Conservation (phyloP, 2,329 filamentous ascomycete genomes). For the Coleophoma eucalyptorum region DNA sequence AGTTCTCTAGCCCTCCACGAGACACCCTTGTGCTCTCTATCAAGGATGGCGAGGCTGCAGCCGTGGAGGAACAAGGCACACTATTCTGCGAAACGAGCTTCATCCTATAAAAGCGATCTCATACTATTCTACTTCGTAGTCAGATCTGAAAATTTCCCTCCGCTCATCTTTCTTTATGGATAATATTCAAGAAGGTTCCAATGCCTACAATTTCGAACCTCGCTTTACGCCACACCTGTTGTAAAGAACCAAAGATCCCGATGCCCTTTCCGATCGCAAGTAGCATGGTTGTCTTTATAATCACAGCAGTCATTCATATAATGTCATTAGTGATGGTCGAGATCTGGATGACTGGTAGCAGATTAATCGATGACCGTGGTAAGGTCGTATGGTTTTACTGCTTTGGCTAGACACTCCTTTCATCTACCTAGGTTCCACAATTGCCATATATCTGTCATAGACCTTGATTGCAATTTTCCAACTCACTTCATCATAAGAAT, state of each 20-base stretch:
- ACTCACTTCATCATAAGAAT: too few relatives aligned
- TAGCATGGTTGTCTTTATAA: not conserved
- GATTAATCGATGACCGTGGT: not conserved
- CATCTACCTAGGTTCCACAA: not conserved
- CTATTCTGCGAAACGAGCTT: constrained; percentile 1
- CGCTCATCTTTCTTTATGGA: not conserved
- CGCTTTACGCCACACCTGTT: not conserved
- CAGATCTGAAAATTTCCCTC: not conserved
- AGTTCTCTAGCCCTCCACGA: not conserved
- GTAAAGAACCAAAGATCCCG: not conserved
- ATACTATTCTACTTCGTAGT: not conserved
- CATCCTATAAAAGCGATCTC: not conserved
- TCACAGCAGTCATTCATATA: not conserved
- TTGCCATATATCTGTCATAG: not conserved
- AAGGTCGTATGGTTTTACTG: not conserved
- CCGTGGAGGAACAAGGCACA: constrained; percentile 2
- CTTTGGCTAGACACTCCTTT: not conserved
- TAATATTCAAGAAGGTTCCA: too few relatives aligned
- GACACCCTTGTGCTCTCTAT: constrained; percentile 2
- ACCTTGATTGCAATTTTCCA: too few relatives aligned
- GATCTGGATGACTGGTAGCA: not conserved
- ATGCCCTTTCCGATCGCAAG: not conserved
- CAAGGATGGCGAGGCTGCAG: not conserved
- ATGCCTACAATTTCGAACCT: not conserved
- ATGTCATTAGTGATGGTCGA: not conserved